Conservation (phyloP, 75 land plant species). For the Pseudotsuga menziesii region DNA sequence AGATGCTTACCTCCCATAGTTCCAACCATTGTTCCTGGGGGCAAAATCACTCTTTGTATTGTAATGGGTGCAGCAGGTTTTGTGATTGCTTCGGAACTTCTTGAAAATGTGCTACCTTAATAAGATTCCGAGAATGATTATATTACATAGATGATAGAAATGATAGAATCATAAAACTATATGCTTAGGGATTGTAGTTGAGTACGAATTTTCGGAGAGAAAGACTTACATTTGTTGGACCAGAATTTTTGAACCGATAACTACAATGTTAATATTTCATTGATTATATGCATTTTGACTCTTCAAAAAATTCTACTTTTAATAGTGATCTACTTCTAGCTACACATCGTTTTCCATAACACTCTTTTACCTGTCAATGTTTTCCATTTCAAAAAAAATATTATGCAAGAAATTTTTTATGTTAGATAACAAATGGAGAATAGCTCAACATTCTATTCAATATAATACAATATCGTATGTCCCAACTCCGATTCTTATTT, state of each 20-base stretch:
- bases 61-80: slow-evolving; percentile 70
- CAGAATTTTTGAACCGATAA: neutral
- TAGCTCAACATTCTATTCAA: neutral
- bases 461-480: no score
- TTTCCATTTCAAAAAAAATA: neutral
- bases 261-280: neutral
- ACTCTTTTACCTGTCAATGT: neutral
- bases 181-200: neutral
- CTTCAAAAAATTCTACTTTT: neutral
- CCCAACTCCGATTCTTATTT: no score
- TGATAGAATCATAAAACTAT: neutral
- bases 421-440: neutral
- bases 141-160: neutral
- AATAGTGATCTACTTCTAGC: neutral
- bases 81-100: slow-evolving; percentile 66
- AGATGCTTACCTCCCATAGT: slow-evolving; percentile 30
- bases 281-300: neutral
- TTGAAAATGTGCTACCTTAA: slow-evolving; percentile 31
- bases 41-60: slow-evolving; percentile 57
- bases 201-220: neutral
- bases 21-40: slow-evolving; percentile 81
- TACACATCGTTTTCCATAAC: neutral
- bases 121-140: neutral
- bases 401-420: neutral
- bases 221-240: neutral